Base-by-base conservation (phyloP, 2,329 filamentous ascomycete species). In the Metarhizium guizhouense region DNA sequence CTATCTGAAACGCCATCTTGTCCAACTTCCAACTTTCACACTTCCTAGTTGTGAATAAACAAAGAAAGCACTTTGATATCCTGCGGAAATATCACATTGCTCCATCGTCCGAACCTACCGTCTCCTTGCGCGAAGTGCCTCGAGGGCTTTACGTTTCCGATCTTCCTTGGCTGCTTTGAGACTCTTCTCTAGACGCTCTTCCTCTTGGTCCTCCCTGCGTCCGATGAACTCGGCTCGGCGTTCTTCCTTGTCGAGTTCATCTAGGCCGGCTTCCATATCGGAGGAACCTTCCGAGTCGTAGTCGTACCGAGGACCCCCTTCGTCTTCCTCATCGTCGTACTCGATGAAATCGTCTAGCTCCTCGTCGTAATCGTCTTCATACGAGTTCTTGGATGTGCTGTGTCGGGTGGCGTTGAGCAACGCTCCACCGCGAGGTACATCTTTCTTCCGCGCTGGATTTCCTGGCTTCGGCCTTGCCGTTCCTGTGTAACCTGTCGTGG, bases 231-330 rank as follows among this genome's bases (percentile, higher is more conserved):
- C 79, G 2, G 87, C 86, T 52, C 73, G 66, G 50, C 76, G 73
- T 67, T 93, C 88, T 67, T 93, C 88, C 40, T 79, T 74, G 58
- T 90, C 86, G 53, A 92, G 81, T 62, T 91, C 87, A 58, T 85
- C 85, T 42, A 86, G 68, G 38, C 86, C 87, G 2, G 86, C 88
- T 68, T 91, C 87, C 86, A 91, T 91, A 63, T 90, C 88, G 6
- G 86, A 89, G 5, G 85, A 87, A 6, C 68, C 82, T 54, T 87
- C 86, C 0, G 83, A 85, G 3, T 75, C 79, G 60, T 88, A 86
- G 51, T 75, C 76, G 58, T 80, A 78, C 6, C 72, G 70, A 36
- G 70, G 73, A 7, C 72, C 69, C 13, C 60, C 68, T 2, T 67
- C 75, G 5, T 70, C 73, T 13, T 81, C 79, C 0, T 83, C 81